phyloP scores from a whole-genome alignment of 805 yeast species.

The Teunomyces gatunensis region DNA sequence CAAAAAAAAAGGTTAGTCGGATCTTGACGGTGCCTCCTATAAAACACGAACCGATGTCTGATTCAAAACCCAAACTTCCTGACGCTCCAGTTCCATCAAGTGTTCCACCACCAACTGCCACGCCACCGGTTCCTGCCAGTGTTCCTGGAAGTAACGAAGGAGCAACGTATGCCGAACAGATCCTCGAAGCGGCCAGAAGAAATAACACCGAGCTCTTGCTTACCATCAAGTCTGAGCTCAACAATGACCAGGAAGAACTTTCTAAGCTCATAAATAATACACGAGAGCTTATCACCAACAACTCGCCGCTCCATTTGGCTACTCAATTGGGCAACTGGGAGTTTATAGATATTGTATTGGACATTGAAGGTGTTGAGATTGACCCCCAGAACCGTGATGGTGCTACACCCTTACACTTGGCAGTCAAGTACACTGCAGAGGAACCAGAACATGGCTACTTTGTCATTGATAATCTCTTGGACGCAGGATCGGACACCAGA shows the following conservation, averaged over 20 bases:
- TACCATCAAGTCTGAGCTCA: conserved; percentile 48
- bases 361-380: conserved; percentile 86
- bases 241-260: conserved; percentile 37
- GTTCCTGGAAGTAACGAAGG: conserved; percentile 37
- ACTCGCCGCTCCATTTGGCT: conserved; percentile 79
- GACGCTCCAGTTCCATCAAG: neutral
- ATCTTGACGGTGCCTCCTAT: conserved; percentile 1
- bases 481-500: conserved; percentile 86
- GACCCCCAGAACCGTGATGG: conserved; percentile 79
- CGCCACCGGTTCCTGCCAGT: conserved; percentile 1
- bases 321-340: conserved; percentile 83
- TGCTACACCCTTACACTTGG: conserved; percentile 86
- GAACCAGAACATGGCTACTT: conserved; percentile 86
- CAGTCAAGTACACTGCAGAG: conserved; percentile 69
- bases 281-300: conserved; percentile 67
- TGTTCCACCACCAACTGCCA: neutral
- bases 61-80: neutral
- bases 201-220: conserved; percentile 77
- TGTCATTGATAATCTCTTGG: conserved; percentile 75
- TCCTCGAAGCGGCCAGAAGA: conserved; percentile 84
- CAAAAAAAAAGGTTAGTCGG: neutral
- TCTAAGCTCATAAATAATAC: conserved; percentile 62
- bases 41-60: neutral
- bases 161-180: conserved; percentile 71
- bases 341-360: conserved; percentile 75